These are phyloP conservation scores for Citrus unshiu DNA, from an alignment of 345 rosid species.

Conservation along the genomic window DNA sequence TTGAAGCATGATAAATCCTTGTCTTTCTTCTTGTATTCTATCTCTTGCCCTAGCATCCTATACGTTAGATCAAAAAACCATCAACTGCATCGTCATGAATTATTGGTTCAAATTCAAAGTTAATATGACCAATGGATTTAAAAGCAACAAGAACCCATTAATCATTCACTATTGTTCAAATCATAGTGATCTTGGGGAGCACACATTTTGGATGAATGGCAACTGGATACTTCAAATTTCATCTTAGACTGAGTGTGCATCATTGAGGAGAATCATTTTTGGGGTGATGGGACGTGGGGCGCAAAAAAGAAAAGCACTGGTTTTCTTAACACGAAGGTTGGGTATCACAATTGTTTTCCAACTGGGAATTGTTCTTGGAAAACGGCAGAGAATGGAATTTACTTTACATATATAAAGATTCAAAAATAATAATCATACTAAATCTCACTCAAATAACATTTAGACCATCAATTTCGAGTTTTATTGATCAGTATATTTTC, in stretches of 20 bases:
- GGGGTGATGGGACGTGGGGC: neutral
- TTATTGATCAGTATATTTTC: too few relatives aligned
- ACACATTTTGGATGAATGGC: neutral
- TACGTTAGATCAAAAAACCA: neutral
- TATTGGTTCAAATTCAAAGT: neutral
- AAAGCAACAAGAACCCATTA: constrained; percentile 3
- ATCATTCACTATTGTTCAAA: neutral
- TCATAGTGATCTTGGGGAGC: neutral
- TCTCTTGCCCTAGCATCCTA: neutral
- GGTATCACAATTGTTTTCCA: neutral
- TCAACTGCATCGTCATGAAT: neutral
- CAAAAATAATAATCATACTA: neutral
- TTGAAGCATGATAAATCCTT: neutral
- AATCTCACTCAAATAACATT: too few relatives aligned
- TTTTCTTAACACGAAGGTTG: neutral
- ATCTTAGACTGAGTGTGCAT: neutral
- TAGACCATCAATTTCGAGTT: too few relatives aligned
- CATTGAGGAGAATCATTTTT: neutral
- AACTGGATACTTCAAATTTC: neutral
- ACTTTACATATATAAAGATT: neutral
- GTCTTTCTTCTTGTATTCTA: neutral
- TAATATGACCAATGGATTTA: neutral
- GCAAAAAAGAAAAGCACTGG: neutral
- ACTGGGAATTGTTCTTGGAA: constrained; percentile 7
- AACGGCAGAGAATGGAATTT: neutral